Evolutionary conservation across 139 green algal species (phyloP).

Genomic region (Penium margaritaceum): DNA sequence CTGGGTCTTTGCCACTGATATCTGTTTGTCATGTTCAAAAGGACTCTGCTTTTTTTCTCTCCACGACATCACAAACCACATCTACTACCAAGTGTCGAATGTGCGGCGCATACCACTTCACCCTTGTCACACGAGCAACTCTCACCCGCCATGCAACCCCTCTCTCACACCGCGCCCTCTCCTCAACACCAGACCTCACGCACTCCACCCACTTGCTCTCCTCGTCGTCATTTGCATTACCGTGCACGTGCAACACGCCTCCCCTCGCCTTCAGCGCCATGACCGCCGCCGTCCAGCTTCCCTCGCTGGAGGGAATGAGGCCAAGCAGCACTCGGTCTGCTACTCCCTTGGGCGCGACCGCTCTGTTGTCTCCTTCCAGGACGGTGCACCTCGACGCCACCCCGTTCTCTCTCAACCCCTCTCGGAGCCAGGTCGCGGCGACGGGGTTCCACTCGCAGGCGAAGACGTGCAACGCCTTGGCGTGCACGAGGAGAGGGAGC

Average conservation of each 20-base stretch:
- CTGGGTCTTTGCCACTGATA: too few species aligned
- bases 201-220: too few species aligned
- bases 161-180: too few species aligned
- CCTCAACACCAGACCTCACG: too few species aligned
- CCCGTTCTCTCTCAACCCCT: conserved; percentile 55
- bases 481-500: conserved; percentile 56
- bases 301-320: conserved; percentile 58
- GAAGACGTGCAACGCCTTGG: conserved; percentile 52
- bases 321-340: conserved; percentile 68
- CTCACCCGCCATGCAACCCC: too few species aligned
- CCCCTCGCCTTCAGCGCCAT: conserved; percentile 54
- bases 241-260: conserved; percentile 68
- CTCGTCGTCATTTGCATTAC: too few species aligned
- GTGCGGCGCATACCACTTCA: too few species aligned
- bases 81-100: too few species aligned
- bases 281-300: conserved; percentile 59
- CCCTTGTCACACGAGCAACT: too few species aligned
- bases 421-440: conserved; percentile 52
- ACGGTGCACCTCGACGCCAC: conserved; percentile 58
- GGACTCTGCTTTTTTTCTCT: too few species aligned
- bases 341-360: conserved; percentile 52
- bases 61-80: too few species aligned
- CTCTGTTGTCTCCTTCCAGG: conserved; percentile 57
- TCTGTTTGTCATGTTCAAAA: too few species aligned
- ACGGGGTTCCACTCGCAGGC: conserved; percentile 75